Percentiles rank a stretch among this genome's conserved stretches.
Evolutionary conservation across 495 filamentous ascomycete species (phyloP).

Genomic region (Astrocystis sublimbata): DNA sequence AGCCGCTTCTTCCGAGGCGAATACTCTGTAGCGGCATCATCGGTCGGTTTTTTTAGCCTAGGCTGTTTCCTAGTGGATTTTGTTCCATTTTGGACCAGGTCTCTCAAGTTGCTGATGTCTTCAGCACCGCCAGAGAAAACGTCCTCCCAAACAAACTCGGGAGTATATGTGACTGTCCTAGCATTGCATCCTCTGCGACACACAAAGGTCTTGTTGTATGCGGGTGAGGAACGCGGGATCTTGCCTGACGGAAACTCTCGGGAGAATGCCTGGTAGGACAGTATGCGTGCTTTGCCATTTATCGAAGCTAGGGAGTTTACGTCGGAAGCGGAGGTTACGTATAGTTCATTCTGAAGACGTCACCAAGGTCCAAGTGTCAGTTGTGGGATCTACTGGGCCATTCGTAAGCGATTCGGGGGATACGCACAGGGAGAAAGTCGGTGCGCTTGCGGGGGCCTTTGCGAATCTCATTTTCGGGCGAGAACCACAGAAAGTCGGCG

Average conservation of each 20-base stretch:
- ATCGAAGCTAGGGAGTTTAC: slow-evolving; percentile 83
- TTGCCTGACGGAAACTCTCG: slow-evolving; percentile 73
- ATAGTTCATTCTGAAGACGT: slow-evolving; percentile 73
- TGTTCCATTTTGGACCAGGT: slow-evolving; percentile 68
- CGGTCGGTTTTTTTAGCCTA: slow-evolving; percentile 48
- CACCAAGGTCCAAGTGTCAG: slow-evolving; percentile 12
- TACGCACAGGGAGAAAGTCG: slow-evolving; percentile 68
- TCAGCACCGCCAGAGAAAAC: slow-evolving; percentile 64
- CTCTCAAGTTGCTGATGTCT: slow-evolving; percentile 62
- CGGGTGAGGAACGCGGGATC: slow-evolving; percentile 68
- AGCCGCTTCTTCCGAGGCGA: slow-evolving; percentile 12
- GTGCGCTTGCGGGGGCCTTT: slow-evolving; percentile 77
- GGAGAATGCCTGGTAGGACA: slow-evolving; percentile 69
- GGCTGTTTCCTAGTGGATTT: slow-evolving; percentile 65
- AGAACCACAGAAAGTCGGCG: slow-evolving; percentile 87
- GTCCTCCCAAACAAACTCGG: slow-evolving; percentile 91
- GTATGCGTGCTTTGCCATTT: slow-evolving; percentile 79
- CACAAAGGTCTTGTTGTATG: slow-evolving; percentile 86
- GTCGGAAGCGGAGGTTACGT: slow-evolving; percentile 83
- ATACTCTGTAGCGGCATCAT: slow-evolving; percentile 35
- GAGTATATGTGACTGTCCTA: slow-evolving; percentile 83
- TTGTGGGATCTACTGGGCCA: background rate
- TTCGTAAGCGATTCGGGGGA: slow-evolving; percentile 1
- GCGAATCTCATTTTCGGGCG: slow-evolving; percentile 82
- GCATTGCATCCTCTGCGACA: slow-evolving; percentile 89